These are phyloP conservation scores for Chenopodium quinoa DNA, from an alignment of 148 eudicot genomes.

Conservation along the genomic window DNA sequence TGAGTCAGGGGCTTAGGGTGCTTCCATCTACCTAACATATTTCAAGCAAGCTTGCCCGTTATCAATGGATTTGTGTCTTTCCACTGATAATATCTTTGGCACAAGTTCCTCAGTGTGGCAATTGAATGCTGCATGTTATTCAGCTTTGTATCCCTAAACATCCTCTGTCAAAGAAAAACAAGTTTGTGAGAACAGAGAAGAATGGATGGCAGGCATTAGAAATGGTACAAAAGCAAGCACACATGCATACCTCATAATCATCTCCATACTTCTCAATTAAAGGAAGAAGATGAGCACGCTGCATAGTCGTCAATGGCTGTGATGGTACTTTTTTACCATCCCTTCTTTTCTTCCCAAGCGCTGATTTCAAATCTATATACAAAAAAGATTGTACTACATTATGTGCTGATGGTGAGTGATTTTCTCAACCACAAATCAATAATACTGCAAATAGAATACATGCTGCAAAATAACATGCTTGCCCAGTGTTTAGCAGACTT, in stretches of 20 bases:
- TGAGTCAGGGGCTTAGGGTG: not conserved
- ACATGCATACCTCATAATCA: constrained; percentile 65
- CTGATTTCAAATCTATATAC: constrained; percentile 68
- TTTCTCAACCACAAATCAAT: not conserved
- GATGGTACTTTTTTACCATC: constrained; percentile 73
- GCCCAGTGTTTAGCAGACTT: not conserved
- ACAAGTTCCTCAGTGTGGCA: constrained; percentile 74
- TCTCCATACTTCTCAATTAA: constrained; percentile 79
- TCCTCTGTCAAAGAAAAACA: constrained; percentile 48
- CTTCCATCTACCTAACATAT: not conserved
- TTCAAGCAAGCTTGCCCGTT: constrained; percentile 28
- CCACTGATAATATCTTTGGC: constrained; percentile 60
- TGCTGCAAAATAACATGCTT: not conserved
- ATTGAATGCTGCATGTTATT: constrained; percentile 88
- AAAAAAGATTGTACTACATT: not conserved
- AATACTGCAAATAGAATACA: not conserved
- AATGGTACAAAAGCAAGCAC: not conserved
- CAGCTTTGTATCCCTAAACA: constrained; percentile 85
- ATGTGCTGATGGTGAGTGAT: not conserved
- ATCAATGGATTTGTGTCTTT: constrained; percentile 79
- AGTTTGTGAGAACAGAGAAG: constrained; percentile 19
- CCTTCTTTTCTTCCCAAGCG: constrained; percentile 76
- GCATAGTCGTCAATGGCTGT: constrained; percentile 79
- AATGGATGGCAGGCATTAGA: not conserved
- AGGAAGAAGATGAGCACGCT: constrained; percentile 51